Percentiles rank a stretch among this genome's conserved stretches.
These are phyloP conservation scores for Yamadazyma scolyti DNA, from an alignment of 805 yeast genomes.

Conservation along the genomic window DNA sequence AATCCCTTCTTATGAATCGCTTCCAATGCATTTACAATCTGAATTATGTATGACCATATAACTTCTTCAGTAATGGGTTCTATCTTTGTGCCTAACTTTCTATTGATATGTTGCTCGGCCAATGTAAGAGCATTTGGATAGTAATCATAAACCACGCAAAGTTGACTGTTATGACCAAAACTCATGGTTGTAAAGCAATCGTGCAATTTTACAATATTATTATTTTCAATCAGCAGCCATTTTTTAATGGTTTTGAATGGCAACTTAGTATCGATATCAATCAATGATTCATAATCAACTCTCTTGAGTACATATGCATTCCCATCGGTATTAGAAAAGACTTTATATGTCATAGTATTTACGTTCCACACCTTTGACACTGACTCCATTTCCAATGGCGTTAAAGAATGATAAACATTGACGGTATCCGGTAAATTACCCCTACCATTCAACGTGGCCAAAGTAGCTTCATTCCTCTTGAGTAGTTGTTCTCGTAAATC, in stretches of 20 bases:
- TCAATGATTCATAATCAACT: constrained; percentile 41
- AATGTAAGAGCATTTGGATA: constrained; percentile 75
- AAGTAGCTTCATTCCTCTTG: constrained; percentile 73
- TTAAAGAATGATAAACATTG: constrained; percentile 72
- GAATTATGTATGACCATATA: constrained; percentile 75
- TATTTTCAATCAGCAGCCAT: constrained; percentile 57
- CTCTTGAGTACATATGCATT: constrained; percentile 72
- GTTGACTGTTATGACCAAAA: constrained; percentile 61
- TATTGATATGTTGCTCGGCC: constrained; percentile 60
- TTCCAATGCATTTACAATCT: constrained; percentile 66
- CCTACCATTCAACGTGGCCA: constrained; percentile 57
- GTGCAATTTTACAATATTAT: constrained; percentile 62
- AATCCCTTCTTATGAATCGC: constrained; percentile 63
- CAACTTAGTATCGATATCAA: constrained; percentile 39
- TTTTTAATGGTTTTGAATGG: constrained; percentile 57
- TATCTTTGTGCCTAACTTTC: constrained; percentile 35
- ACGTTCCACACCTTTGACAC: constrained; percentile 45
- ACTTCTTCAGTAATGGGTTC: constrained; percentile 58
- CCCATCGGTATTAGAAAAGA: constrained; percentile 75
- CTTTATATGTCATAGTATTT: constrained; percentile 69
- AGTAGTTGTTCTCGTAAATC: constrained; percentile 69
- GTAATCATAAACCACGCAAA: constrained; percentile 79
- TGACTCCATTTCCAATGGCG: constrained; percentile 63
- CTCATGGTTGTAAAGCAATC: constrained; percentile 87
- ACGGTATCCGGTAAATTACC: constrained; percentile 54